Conservation (phyloP, 116 monocot species). For the Papilionanthe hybrid region DNA sequence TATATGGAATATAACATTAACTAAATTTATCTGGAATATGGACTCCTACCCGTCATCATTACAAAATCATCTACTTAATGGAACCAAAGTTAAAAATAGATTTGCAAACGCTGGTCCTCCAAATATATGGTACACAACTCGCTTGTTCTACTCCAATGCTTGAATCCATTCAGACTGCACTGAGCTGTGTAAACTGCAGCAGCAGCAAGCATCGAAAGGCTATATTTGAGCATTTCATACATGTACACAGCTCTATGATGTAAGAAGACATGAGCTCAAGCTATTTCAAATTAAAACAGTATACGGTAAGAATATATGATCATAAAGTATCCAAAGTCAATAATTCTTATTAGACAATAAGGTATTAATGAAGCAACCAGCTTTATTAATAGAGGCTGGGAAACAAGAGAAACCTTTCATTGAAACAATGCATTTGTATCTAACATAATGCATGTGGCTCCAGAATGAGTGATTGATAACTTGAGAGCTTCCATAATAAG, state of each 20-base stretch:
- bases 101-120: slow-evolving; percentile 63
- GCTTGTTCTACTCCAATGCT: slow-evolving; percentile 59
- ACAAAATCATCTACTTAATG: background rate
- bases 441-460: too few relatives aligned
- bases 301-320: background rate
- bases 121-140: slow-evolving; percentile 58
- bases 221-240: slow-evolving; percentile 76
- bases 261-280: slow-evolving; percentile 74
- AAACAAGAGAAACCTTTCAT: too few relatives aligned
- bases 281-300: slow-evolving; percentile 21
- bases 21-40: too few relatives aligned
- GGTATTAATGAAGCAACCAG: too few relatives aligned
- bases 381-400: too few relatives aligned
- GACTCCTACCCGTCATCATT: too few relatives aligned
- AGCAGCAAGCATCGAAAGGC: slow-evolving; percentile 74
- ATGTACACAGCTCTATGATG: slow-evolving; percentile 75
- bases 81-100: background rate
- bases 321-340: too few relatives aligned
- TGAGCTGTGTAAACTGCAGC: slow-evolving; percentile 91
- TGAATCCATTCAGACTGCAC: slow-evolving; percentile 57
- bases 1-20: too few relatives aligned
- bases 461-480: too few relatives aligned
- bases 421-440: too few relatives aligned
- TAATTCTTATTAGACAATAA: too few relatives aligned
- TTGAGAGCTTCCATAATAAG: slow-evolving; percentile 20